Conservation (phyloP, 1,284 basidiomycete species). For the Ceratobasidium papillatum region DNA sequence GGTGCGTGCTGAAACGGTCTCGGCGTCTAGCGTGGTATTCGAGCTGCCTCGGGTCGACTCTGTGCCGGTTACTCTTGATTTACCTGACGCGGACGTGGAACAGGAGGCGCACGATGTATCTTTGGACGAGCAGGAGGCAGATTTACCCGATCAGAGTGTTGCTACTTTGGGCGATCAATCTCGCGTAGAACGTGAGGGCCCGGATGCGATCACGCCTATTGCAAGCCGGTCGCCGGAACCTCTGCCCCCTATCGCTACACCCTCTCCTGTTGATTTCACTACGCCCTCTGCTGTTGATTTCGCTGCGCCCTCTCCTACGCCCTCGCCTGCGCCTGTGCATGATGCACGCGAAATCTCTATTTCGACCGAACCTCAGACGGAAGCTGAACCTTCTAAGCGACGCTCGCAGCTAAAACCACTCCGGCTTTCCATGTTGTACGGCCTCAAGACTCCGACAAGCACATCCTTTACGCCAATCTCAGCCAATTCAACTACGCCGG, state of each 20-base stretch:
- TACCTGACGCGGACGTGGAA: not conserved
- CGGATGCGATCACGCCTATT: not conserved
- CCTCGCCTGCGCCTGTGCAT: not conserved
- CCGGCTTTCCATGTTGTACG: slow-evolving; percentile 23
- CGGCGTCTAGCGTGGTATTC: not conserved
- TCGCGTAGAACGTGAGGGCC: not conserved
- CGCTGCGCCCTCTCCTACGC: not conserved
- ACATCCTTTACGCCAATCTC: slow-evolving; percentile 14
- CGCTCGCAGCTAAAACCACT: slow-evolving; percentile 36
- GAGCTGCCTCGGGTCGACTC: not conserved
- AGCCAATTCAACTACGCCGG: not conserved
- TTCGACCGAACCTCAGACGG: slow-evolving; percentile 11
- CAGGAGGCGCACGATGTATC: not conserved
- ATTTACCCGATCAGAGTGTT: not conserved
- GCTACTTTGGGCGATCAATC: not conserved
- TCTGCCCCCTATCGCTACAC: not conserved
- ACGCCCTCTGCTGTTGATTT: not conserved
- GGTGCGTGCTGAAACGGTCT: slow-evolving; percentile 4
- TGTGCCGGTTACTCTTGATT: not conserved
- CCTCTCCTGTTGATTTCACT: not conserved
- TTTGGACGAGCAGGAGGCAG: not conserved
- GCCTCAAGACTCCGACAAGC: slow-evolving; percentile 10
- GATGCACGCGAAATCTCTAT: not conserved
- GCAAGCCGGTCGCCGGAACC: not conserved
- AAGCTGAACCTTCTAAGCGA: slow-evolving; percentile 2